These are phyloP conservation scores for Pseudogymnoascus sp. DNA, from an alignment of 2,329 filamentous ascomycete genomes.

Conservation along the genomic window DNA sequence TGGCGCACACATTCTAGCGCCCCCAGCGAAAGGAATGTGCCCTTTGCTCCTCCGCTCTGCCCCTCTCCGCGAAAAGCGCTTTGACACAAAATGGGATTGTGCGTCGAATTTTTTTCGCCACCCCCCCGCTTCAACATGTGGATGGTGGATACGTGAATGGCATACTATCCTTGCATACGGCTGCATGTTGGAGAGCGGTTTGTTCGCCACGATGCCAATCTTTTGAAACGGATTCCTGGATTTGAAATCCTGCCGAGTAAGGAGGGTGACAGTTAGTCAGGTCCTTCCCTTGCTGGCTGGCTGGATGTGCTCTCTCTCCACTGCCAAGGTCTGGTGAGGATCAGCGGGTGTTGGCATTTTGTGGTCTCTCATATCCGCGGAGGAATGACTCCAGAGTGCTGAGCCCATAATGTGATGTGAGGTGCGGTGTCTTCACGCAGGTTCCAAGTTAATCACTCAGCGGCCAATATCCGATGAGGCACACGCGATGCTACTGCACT, in stretches of 20 bases:
- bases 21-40: neutral
- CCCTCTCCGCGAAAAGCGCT: neutral
- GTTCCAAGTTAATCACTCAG: neutral
- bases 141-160: neutral
- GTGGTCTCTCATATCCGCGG: neutral
- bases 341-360: neutral
- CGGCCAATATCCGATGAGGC: neutral
- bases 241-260: neutral
- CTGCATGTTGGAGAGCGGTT: neutral
- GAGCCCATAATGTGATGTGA: neutral
- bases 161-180: neutral
- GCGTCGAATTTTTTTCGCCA: neutral
- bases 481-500: neutral
- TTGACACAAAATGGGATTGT: slow-evolving; percentile 1
- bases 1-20: neutral
- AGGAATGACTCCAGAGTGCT: neutral
- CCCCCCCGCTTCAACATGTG: neutral
- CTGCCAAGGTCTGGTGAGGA: neutral
- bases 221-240: neutral
- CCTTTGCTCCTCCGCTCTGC: neutral
- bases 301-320: neutral
- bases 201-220: slow-evolving; percentile 4
- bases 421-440: neutral
- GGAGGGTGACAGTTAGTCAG: neutral
- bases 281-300: neutral